Base-by-base conservation (phyloP, 1,284 basidiomycete species). In the Ustilago sp. region DNA sequence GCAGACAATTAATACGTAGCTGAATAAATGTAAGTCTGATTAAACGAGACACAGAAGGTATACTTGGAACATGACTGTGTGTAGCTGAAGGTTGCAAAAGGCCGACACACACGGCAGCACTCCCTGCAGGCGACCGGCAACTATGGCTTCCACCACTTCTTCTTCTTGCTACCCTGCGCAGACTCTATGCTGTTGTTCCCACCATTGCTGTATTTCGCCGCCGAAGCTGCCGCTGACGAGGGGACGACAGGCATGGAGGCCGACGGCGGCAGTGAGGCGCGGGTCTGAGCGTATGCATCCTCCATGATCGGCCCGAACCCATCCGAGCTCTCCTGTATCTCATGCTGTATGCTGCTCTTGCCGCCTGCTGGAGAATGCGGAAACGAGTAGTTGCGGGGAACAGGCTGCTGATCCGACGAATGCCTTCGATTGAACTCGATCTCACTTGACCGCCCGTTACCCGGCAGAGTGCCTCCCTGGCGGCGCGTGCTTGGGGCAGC, bases 71-170 rank as follows among this genome's bases (percentile, higher is more conserved):
- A 38, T 38, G 36, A 38, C 36, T 6, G 8, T 38, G 36, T 38
- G 36, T 9, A 38, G 36, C 36, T 38, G 5, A 28, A 28, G 23
- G 23, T 28, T 28, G 23, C 23, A 28, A 28, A 28, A 28, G 23
- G 23, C 23, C 23, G 23, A 28, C 23, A 28, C 23, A 28, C 23
- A 28, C 23, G 23, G 23, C 23, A 28, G 23, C 23, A 28, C 23
- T 28, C 3, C 23, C 23, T 28, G 23, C 23, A 28, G 23, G 23
- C 23, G 3, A 28, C 23, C 23, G 36, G 12, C 17, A 28, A 43
- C 17, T 34, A 32, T 34, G 62, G 61, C 56, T 71, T 71, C 69
- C 69, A 71, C 69, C 69, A 71, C 41, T 63, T 71, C 54, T 66
- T 71, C 60, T 71, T 71, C 63, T 66, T 71, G 43, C 23, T 28